Percentiles rank a stretch among this genome's conserved stretches.
These are phyloP conservation scores for Coemansia sp. DNA, from an alignment of 192 early-diverging fungal genomes.

Conservation along the genomic window DNA sequence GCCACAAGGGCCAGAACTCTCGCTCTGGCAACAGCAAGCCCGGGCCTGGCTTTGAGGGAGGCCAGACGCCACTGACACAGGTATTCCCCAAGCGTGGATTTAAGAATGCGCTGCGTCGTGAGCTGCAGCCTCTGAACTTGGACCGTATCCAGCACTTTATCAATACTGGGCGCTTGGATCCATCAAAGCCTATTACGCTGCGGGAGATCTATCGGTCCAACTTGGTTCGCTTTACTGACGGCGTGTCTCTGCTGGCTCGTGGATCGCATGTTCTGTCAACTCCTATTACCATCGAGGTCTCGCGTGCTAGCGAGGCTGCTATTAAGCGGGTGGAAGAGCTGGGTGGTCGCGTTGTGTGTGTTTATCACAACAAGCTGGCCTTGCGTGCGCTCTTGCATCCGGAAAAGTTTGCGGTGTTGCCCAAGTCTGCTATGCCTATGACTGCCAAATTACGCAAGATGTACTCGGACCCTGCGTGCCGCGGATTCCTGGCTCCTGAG, in stretches of 20 bases:
- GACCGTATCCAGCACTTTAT: slow-evolving; percentile 93
- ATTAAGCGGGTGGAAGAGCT: slow-evolving; percentile 76
- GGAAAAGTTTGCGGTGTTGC: slow-evolving; percentile 69
- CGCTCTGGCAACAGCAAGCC: slow-evolving; percentile 75
- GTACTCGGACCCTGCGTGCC: slow-evolving; percentile 65
- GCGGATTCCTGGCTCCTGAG: slow-evolving; percentile 70
- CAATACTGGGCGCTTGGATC: slow-evolving; percentile 76
- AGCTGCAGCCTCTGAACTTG: slow-evolving; percentile 73
- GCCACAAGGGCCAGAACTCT: slow-evolving; percentile 89
- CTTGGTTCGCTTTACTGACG: slow-evolving; percentile 66
- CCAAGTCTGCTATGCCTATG: slow-evolving; percentile 65
- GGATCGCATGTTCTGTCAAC: slow-evolving; percentile 76
- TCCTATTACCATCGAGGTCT: slow-evolving; percentile 82
- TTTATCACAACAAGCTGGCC: slow-evolving; percentile 75
- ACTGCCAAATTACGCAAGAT: slow-evolving; percentile 59
- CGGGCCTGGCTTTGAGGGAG: slow-evolving; percentile 86
- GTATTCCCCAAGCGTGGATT: slow-evolving; percentile 88
- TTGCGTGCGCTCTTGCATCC: slow-evolving; percentile 77
- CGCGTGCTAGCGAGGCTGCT: slow-evolving; percentile 72
- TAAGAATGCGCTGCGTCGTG: slow-evolving; percentile 59
- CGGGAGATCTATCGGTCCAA: slow-evolving; percentile 50
- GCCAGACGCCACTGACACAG: slow-evolving; percentile 80
- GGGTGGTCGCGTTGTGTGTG: slow-evolving; percentile 78
- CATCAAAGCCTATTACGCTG: slow-evolving; percentile 78
- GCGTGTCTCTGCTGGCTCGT: slow-evolving; percentile 77